Conservation (phyloP, 106 monocot species). For the Platanthera guangdongensis region DNA sequence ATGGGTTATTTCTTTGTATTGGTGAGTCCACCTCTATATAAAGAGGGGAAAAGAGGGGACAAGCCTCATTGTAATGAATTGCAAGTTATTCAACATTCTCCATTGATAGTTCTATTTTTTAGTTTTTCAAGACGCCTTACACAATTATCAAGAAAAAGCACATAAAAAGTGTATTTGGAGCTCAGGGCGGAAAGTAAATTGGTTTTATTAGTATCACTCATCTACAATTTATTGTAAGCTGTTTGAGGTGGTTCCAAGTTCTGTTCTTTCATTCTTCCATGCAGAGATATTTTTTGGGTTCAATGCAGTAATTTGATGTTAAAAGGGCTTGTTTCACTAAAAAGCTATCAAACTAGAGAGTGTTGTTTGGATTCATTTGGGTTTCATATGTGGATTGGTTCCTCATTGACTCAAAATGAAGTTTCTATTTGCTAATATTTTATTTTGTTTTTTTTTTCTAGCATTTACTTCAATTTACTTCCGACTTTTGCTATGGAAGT, state of each 20-base stretch:
- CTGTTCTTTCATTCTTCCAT: not conserved
- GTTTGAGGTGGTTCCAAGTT: not conserved
- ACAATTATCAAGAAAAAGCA: not conserved
- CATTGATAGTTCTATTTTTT: not conserved
- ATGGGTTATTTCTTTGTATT: too few species aligned
- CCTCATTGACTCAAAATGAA: not conserved
- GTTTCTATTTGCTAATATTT: slow-evolving; percentile 3
- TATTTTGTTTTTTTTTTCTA: not conserved
- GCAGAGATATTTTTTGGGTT: not conserved
- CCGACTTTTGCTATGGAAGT: slow-evolving; percentile 29
- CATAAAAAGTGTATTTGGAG: not conserved
- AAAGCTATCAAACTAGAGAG: not conserved
- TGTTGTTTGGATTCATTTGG: not conserved
- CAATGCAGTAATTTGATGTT: not conserved
- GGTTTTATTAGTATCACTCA: not conserved
- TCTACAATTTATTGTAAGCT: not conserved
- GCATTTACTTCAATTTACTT: not conserved
- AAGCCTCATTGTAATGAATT: too few species aligned
- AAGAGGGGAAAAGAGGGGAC: too few species aligned
- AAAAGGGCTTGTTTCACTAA: not conserved
- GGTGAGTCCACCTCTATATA: too few species aligned
- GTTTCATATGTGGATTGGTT: not conserved
- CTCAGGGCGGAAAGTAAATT: not conserved
- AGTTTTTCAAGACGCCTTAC: not conserved
- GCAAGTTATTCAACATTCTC: too few species aligned